Evolutionary conservation across 108 stramenopile genomes (phyloP).

Genomic region (Skeletonema marinoi): DNA sequence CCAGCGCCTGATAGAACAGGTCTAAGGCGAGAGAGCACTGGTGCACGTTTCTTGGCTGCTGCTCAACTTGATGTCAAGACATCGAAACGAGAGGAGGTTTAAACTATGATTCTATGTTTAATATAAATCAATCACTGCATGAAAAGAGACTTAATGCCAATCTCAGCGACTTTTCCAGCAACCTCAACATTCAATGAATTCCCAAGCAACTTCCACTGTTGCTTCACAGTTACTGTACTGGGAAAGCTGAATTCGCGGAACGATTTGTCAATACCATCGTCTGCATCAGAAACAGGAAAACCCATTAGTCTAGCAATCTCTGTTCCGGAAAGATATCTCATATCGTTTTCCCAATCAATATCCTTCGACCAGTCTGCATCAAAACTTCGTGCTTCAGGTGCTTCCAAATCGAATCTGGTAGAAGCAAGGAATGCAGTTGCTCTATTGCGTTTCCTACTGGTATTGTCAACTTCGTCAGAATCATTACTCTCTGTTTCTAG

Average conservation of each 20-base stretch:
- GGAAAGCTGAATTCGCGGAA: constrained; percentile 66
- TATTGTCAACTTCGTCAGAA: not conserved
- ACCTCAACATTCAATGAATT: constrained; percentile 83
- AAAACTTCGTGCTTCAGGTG: constrained; percentile 63
- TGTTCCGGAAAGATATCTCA: constrained; percentile 83
- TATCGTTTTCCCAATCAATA: constrained; percentile 48
- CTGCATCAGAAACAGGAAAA: constrained; percentile 45
- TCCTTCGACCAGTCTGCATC: constrained; percentile 56
- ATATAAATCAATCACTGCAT: not conserved
- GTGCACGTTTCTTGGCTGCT: not conserved
- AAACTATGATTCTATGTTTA: not conserved
- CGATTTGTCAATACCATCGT: not conserved
- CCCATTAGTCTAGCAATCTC: constrained; percentile 85
- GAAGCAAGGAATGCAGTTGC: not conserved
- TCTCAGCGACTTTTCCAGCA: constrained; percentile 61
- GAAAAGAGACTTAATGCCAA: constrained; percentile 45
- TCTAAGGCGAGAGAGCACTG: not conserved
- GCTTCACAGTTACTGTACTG: constrained; percentile 47
- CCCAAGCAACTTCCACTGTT: constrained; percentile 87
- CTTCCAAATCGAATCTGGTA: constrained; percentile 39
- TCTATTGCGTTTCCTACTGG: not conserved
- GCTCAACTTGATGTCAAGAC: not conserved
- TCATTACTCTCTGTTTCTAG: not conserved
- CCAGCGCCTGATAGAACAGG: not conserved
- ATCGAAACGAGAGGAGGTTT: not conserved